These are phyloP conservation scores for Spergularia azorica DNA, from an alignment of 179 eudicot genomes.

Conservation along the genomic window DNA sequence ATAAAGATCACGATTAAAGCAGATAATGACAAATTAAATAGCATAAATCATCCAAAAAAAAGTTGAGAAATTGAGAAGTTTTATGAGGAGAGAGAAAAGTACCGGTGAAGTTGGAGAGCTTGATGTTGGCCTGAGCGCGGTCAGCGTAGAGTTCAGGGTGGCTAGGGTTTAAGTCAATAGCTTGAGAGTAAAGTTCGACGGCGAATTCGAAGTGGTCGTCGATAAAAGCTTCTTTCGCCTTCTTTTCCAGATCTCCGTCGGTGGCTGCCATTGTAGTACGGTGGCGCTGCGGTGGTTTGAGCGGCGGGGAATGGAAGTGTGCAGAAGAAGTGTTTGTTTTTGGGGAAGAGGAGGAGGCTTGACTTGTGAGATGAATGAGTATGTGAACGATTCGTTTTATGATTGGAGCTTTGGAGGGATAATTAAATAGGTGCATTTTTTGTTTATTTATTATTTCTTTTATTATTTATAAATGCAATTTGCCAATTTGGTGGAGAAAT, in stretches of 20 bases:
- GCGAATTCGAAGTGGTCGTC: constrained; percentile 94
- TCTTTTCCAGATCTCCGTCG: constrained; percentile 47
- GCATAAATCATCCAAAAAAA: too few species aligned
- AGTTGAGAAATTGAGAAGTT: too few species aligned
- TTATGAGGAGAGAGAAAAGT: background rate
- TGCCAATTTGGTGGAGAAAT: too few species aligned
- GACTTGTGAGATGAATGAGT: background rate
- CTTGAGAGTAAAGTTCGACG: constrained; percentile 77
- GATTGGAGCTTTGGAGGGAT: background rate
- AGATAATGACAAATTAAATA: background rate
- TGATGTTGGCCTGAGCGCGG: constrained; percentile 92
- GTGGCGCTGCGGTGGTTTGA: constrained; percentile 19
- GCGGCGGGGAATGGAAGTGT: background rate
- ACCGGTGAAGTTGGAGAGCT: constrained; percentile 81
- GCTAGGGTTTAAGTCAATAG: constrained; percentile 61
- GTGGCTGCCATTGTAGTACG: constrained; percentile 44
- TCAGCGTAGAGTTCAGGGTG: constrained; percentile 71
- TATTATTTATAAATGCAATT: too few species aligned
- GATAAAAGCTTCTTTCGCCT: constrained; percentile 87
- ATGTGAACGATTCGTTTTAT: background rate
- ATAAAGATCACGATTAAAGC: background rate
- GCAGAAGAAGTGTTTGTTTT: background rate
- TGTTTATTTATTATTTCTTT: too few species aligned
- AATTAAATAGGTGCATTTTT: too few species aligned
- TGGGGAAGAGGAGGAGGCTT: background rate